Base-by-base conservation (phyloP, 1,284 basidiomycete species). In the Moesziomyces aphidis region DNA sequence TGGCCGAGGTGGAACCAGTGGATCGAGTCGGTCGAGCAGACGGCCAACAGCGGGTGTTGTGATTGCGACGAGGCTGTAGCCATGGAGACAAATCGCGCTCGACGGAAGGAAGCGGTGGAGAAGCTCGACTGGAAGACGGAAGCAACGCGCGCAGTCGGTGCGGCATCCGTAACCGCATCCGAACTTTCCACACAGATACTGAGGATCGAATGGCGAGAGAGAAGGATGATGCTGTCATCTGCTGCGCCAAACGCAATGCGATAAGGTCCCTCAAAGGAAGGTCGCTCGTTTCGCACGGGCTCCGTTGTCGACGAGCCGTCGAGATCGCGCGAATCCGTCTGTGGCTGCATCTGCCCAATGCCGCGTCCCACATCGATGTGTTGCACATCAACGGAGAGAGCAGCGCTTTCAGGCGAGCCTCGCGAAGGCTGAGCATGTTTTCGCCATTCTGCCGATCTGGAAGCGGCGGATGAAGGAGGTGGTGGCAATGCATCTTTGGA, bases 21-120 rank as follows among this genome's bases (percentile, higher is more conserved):
- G 23, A 73, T 52, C 6, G 31, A n/a, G 22, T 69, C 71, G 31
- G 71, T 68, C 2, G 71, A 64, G 48, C 71, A 64, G 17, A 73
- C 58, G 9, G 65, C 71, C 48, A 73, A 22, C 9, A 73, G 36
- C 7, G 55, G 51, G 15, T 50, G 45, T 0, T 53, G n/a, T 3
- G 49, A 54, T 39, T 36, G 31, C 4, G 45, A 19, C 2, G 5
- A 13, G 7, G 55, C 21, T 8, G 47, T 46, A 5, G 61, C 59
- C 50, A 73, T 60, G 5, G 65, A 68, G 21, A 46, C 53, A 51
- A 73, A 64, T 6, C 58, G 48, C 24, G 42, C 65, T 13, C 56
- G 58, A 21, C 52, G 58, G 46, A 58, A 57, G 6, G 57, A 64
- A 34, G 56, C 55, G 6, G 65, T 45, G 24, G 57, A 68, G 47